These are phyloP conservation scores for Nemania sp. DNA, from an alignment of 2,329 filamentous ascomycete species.

Conservation along the genomic window DNA sequence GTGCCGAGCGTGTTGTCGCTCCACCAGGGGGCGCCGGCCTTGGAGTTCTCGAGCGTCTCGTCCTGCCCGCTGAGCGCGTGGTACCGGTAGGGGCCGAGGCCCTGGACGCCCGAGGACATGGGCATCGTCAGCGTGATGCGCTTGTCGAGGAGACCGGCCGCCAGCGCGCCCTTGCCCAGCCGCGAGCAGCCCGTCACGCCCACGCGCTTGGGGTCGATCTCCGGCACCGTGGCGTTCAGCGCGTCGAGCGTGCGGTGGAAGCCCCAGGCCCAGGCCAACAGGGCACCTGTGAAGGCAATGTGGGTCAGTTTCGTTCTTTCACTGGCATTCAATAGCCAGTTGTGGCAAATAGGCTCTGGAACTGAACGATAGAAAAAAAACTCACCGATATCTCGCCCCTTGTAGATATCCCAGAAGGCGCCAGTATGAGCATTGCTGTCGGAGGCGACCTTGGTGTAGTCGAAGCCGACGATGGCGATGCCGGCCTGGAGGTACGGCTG, in stretches of 20 bases:
- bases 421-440: conserved; percentile 56
- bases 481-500: conserved; percentile 51
- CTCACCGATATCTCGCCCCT: conserved; percentile 53
- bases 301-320: neutral
- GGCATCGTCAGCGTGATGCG: conserved; percentile 60
- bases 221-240: conserved; percentile 52
- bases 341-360: too few relatives aligned
- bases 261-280: conserved; percentile 61
- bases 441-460: conserved; percentile 52
- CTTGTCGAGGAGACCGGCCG: conserved; percentile 55
- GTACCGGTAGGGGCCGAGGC: conserved; percentile 58
- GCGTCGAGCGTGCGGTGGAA: conserved; percentile 59
- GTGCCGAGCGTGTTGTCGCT: conserved; percentile 58
- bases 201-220: conserved; percentile 48
- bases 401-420: conserved; percentile 55
- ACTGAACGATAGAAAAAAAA: conserved; percentile 1
- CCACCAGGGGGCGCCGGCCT: conserved; percentile 60
- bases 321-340: neutral
- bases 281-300: conserved; percentile 44
- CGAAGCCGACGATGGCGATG: conserved; percentile 55
- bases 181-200: conserved; percentile 60
- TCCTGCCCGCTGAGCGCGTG: conserved; percentile 51
- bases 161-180: conserved; percentile 58
- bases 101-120: conserved; percentile 60
- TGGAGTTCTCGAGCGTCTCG: conserved; percentile 54